These are phyloP conservation scores for Auricularia heimuer DNA, from an alignment of 768 basidiomycete species.

Conservation along the genomic window DNA sequence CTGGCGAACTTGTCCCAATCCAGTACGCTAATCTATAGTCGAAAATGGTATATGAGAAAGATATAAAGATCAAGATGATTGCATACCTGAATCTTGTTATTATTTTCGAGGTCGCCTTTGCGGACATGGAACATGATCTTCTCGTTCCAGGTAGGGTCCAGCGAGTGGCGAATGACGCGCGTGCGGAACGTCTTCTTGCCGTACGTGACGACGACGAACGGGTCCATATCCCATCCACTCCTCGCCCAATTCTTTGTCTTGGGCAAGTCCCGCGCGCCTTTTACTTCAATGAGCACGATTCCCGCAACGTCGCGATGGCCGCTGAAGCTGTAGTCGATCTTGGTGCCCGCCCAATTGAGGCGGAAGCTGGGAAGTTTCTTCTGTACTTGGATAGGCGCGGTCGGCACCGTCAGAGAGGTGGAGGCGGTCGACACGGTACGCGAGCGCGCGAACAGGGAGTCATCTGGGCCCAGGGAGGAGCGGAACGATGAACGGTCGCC, in stretches of 20 bases:
- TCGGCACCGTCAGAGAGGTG: background rate
- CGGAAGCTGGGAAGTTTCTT: constrained; percentile 2
- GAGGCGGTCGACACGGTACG: background rate
- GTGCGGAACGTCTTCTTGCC: constrained; percentile 39
- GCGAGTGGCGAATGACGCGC: constrained; percentile 21
- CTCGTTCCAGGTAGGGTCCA: constrained; percentile 37
- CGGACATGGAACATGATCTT: constrained; percentile 37
- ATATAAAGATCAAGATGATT: background rate
- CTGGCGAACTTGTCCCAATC: constrained; percentile 36
- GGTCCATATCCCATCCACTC: constrained; percentile 32
- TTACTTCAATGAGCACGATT: constrained; percentile 37
- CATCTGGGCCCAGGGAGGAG: background rate
- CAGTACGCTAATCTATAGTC: constrained; percentile 26
- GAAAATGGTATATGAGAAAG: background rate
- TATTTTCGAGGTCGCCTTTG: constrained; percentile 22
- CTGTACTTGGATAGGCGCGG: background rate
- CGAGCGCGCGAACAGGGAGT: background rate
- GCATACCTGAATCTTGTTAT: constrained; percentile 17
- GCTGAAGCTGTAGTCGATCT: constrained; percentile 22
- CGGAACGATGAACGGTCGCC: background rate
- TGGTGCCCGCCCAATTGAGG: constrained; percentile 2
- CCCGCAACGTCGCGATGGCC: constrained; percentile 31
- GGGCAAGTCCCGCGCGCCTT: constrained; percentile 32
- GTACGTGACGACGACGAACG: constrained; percentile 37
- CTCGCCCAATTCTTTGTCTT: constrained; percentile 29